Conservation (phyloP, 2,329 filamentous ascomycete species). For the Pyricularia grisea region DNA sequence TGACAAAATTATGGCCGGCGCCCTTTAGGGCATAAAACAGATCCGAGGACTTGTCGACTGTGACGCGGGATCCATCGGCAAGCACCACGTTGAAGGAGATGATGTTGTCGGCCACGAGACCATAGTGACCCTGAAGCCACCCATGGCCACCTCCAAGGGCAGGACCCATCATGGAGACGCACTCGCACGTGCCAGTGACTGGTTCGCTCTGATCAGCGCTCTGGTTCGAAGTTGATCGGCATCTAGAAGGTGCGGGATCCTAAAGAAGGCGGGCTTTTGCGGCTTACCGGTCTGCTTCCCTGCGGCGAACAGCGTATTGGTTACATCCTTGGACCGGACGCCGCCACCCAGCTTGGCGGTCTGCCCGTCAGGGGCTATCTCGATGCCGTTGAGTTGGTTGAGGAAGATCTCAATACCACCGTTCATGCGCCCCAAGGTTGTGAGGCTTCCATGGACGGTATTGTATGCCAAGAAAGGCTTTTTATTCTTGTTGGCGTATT, state of each 20-base stretch:
- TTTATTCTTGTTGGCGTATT: constrained; percentile 34
- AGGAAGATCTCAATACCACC: constrained; percentile 39
- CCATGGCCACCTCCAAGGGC: constrained; percentile 50
- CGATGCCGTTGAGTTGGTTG: constrained; percentile 30
- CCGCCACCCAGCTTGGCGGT: constrained; percentile 40
- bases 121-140: constrained; percentile 41
- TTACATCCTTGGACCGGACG: constrained; percentile 32
- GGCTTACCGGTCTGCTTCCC: constrained; percentile 38
- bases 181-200: constrained; percentile 36
- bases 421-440: constrained; percentile 28
- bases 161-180: constrained; percentile 28
- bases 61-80: constrained; percentile 31
- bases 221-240: background rate
- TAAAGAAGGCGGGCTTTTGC: background rate
- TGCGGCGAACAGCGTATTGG: constrained; percentile 35
- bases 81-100: constrained; percentile 40
- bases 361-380: constrained; percentile 29
- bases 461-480: constrained; percentile 44
- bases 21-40: constrained; percentile 48
- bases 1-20: constrained; percentile 49
- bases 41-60: constrained; percentile 29
- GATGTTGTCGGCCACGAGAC: constrained; percentile 43
- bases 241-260: background rate
- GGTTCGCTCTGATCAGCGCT: background rate
- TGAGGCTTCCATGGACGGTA: constrained; percentile 40